phyloP scores from a whole-genome alignment of 495 filamentous ascomycete species.

The Pyrenula aspistea region DNA sequence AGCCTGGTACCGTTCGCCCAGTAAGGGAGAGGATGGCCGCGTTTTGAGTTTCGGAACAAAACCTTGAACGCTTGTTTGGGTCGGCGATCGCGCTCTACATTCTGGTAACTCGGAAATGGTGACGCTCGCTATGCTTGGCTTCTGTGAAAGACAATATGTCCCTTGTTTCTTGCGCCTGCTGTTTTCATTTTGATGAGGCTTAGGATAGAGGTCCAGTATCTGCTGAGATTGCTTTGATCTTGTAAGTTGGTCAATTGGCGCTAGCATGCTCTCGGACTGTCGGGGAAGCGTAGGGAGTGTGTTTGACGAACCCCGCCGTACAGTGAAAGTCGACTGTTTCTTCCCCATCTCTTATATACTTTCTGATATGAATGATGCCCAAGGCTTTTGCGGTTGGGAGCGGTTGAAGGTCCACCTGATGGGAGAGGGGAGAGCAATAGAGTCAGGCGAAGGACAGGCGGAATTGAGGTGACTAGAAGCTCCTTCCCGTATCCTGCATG shows the following conservation, averaged over 20 bases:
- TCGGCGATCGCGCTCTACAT: neutral
- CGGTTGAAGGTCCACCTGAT: no score
- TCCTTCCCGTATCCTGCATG: no score
- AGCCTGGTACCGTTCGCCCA: constrained; percentile 6
- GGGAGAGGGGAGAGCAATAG: no score
- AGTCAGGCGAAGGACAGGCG: no score
- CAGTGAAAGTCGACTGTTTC: neutral
- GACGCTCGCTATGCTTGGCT: constrained; percentile 14
- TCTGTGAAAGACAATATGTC: constrained; percentile 6
- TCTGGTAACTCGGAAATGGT: constrained; percentile 7
- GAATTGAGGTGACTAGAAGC: no score
- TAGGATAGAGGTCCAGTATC: constrained; percentile 7
- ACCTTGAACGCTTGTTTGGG: neutral
- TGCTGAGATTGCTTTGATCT: constrained; percentile 11
- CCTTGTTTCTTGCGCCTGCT: constrained; percentile 7
- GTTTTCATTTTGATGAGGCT: constrained; percentile 1
- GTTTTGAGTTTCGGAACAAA: constrained; percentile 1
- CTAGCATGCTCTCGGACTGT: constrained; percentile 3
- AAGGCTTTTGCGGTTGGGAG: no score
- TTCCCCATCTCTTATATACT: neutral
- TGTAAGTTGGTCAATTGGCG: constrained; percentile 8
- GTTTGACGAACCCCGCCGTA: constrained; percentile 2
- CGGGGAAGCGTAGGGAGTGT: constrained; percentile 6
- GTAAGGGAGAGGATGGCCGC: constrained; percentile 11
- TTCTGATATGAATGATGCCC: no score